These are phyloP conservation scores for apple (Malus domestica) DNA, from an alignment of 306 rosid genomes.

Conservation along the genomic window DNA sequence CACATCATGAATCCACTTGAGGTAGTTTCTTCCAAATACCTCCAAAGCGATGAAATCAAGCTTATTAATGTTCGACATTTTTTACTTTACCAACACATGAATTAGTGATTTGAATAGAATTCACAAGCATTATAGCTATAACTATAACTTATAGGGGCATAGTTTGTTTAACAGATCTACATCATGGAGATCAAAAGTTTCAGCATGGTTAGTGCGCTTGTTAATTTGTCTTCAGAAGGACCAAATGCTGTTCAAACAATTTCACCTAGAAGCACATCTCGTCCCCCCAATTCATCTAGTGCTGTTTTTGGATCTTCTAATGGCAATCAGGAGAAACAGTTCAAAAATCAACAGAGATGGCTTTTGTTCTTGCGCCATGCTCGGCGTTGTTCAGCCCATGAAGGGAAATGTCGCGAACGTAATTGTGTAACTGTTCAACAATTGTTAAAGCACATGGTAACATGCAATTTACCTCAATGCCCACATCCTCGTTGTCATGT, in stretches of 20 bases:
- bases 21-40: no score
- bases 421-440: constrained; percentile 54
- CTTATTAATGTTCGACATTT: no score
- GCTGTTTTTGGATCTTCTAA: constrained; percentile 14
- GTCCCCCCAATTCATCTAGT: constrained; percentile 29
- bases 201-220: no score
- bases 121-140: no score
- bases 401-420: constrained; percentile 72
- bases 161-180: no score
- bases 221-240: constrained; percentile 57
- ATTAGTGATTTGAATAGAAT: no score
- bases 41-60: not conserved
- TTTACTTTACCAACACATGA: no score
- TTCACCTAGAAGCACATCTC: constrained; percentile 36
- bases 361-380: constrained; percentile 90
- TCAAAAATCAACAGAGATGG: constrained; percentile 80
- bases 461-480: constrained; percentile 43
- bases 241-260: constrained; percentile 53
- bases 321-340: constrained; percentile 24
- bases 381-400: constrained; percentile 59
- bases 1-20: no score
- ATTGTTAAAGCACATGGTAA: constrained; percentile 64
- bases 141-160: no score
- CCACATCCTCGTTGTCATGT: constrained; percentile 47
- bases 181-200: no score